These are phyloP conservation scores for Trichopus zeylanicus DNA, from an alignment of 116 monocot species.

Conservation along the genomic window DNA sequence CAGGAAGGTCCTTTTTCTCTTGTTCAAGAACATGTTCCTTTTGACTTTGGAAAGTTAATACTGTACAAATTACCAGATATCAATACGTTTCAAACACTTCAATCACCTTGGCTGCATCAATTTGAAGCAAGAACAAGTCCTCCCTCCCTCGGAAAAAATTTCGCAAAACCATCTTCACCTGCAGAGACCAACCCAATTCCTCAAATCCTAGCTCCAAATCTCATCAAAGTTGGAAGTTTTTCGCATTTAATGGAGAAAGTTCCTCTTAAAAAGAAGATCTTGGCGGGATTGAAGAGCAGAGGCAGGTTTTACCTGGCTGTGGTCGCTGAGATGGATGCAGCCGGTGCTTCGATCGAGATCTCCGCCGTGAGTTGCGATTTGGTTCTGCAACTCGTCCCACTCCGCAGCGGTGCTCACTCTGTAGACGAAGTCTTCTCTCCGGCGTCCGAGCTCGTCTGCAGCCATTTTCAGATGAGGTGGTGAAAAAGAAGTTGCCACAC, in stretches of 20 bases:
- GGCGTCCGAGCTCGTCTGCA: neutral
- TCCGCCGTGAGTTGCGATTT: conserved; percentile 42
- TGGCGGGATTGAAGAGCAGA: neutral
- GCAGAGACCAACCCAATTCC: neutral
- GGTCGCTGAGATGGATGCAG: conserved; percentile 70
- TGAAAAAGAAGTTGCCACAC: no score
- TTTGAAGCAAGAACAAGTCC: conserved; percentile 59
- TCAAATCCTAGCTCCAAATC: neutral
- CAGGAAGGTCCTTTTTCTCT: no score
- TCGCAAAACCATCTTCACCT: conserved; percentile 67
- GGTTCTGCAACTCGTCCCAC: conserved; percentile 61
- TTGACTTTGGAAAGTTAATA: no score
- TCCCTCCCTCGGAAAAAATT: conserved; percentile 55
- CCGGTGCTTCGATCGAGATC: conserved; percentile 63
- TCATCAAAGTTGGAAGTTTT: no score
- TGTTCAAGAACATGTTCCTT: no score
- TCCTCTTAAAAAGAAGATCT: neutral
- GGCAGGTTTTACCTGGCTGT: conserved; percentile 66
- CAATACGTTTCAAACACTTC: neutral
- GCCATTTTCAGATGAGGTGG: neutral
- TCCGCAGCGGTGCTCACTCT: conserved; percentile 62
- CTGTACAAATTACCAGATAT: no score
- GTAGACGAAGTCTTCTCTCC: conserved; percentile 50
- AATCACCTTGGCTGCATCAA: conserved; percentile 58
- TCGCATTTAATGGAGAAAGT: no score